Evolutionary conservation across 1,284 basidiomycete species (phyloP), one percentile per base, ranked within the genome.

Genomic region (Megacollybia platyphylla): DNA sequence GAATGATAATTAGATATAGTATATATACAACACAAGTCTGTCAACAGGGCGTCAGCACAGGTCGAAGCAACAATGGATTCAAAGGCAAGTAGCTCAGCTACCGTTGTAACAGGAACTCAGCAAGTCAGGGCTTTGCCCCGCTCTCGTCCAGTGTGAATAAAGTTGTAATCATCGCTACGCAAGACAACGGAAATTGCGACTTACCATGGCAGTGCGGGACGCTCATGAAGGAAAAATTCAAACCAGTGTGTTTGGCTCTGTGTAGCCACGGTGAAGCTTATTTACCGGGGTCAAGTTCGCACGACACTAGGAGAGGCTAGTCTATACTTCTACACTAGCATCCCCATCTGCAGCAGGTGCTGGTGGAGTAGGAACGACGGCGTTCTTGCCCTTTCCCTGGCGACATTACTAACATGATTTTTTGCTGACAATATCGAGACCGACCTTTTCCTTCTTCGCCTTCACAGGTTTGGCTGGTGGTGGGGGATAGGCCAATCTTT

Each of bases 401-500:
- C 3, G 20, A 24, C 20, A 24, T 24, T 24, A 24, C 20, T 24
- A 24, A 24, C 3, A 41, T 18, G 40, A 11, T 5, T 11, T n/a
- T 17, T 10, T 18, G 30, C 18, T 17, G 30, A 32, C 20, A 11
- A 2, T 15, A 48, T 17, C 41, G 10, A 40, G 31, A 7, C 42
- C 10, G 3, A 51, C 71, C 67, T 82, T 80, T 56, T 86, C 83
- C 55, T 80, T 81, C 60, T 79, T 76, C 46, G 11, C 24, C 10
- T 68, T 71, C 49, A 71, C 71, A 15, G 69, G 68, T 53, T 78
- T 77, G 2, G 71, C 71, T 42, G 74, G 77, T 1, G 78, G 76
- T 55, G 82, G 75, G 0, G 92, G 92, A 67, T 97, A 98, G 11
- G 91, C 94, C 13, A 81, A 61, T 52, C 73, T 73, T 57, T 87